Conservation (phyloP, 2,329 filamentous ascomycete species). For the Stachybotrys echinatus region DNA sequence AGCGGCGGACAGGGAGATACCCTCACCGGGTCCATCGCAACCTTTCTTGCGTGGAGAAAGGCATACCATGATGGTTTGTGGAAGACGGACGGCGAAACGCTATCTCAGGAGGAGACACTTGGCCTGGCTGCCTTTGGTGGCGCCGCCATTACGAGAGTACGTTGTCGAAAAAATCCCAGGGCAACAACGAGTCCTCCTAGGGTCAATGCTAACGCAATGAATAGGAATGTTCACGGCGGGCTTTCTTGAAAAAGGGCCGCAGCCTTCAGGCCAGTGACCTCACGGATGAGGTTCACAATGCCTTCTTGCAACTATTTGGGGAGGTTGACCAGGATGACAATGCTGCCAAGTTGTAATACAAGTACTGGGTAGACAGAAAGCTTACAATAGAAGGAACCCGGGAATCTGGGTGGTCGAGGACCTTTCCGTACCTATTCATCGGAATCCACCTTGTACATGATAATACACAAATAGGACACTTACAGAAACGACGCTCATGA, state of each 20-base stretch:
- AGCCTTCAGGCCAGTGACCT: conserved; percentile 90
- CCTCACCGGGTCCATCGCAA: conserved; percentile 82
- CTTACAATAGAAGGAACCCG: background rate
- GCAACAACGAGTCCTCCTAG: background rate
- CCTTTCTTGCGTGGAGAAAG: conserved; percentile 80
- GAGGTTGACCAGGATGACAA: conserved; percentile 48
- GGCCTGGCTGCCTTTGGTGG: conserved; percentile 81
- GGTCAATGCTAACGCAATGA: background rate
- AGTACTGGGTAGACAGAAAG: background rate
- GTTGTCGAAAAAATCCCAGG: conserved; percentile 16
- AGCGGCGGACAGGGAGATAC: conserved; percentile 96
- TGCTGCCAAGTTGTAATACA: conserved; percentile 25
- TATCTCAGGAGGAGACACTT: conserved; percentile 56
- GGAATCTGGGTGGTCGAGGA: background rate
- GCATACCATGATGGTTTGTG: conserved; percentile 82
- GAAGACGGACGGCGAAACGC: conserved; percentile 46
- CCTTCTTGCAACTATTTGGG: conserved; percentile 77
- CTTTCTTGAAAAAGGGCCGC: conserved; percentile 79
- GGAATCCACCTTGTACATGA: no score
- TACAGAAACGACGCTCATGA: no score
- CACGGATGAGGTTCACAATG: conserved; percentile 80
- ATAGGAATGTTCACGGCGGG: conserved; percentile 76
- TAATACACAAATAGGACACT: no score
- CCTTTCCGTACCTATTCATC: no score
- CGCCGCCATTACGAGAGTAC: conserved; percentile 75